phyloP scores from a whole-genome alignment of 495 filamentous ascomycete genomes.

The Letharia lupina region DNA sequence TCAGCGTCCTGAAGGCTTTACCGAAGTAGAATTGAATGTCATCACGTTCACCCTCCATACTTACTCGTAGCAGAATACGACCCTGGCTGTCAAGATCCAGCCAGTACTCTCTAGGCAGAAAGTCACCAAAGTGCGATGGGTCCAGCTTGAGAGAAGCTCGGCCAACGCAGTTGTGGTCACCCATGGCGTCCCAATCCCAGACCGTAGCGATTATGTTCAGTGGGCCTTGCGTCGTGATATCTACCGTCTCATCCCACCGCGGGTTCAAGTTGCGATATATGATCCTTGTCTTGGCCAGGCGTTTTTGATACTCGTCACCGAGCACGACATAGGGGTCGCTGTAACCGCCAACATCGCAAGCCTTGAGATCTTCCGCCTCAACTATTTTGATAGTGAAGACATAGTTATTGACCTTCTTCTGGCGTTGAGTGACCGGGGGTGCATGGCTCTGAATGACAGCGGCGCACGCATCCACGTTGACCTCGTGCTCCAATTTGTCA shows the following conservation, averaged over 20 bases:
- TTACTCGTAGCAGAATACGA: conserved; percentile 76
- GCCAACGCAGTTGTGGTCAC: conserved; percentile 95
- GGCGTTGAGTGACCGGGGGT: conserved; percentile 46
- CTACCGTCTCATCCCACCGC: conserved; percentile 93
- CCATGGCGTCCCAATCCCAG: conserved; percentile 97
- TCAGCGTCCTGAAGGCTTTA: conserved; percentile 89
- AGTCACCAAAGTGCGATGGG: conserved; percentile 90
- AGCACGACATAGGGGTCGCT: conserved; percentile 98
- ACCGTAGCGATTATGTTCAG: conserved; percentile 93
- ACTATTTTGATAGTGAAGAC: conserved; percentile 99
- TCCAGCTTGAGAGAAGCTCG: conserved; percentile 92
- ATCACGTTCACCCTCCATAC: conserved; percentile 97
- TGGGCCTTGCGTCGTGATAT: conserved; percentile 86
- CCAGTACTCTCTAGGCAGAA: conserved; percentile 92
- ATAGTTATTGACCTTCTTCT: conserved; percentile 65
- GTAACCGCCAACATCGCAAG: conserved; percentile 86
- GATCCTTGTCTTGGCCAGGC: conserved; percentile 89
- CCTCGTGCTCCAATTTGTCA: conserved; percentile 77
- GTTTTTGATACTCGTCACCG: conserved; percentile 94
- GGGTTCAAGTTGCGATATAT: conserved; percentile 89
- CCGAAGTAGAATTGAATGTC: conserved; percentile 99
- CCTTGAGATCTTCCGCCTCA: conserved; percentile 96
- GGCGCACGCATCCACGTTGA: conserved; percentile 91
- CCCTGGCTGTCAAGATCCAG: conserved; percentile 95
- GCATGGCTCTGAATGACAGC: conserved; percentile 63